These are phyloP conservation scores for Tuber melanosporum DNA, from an alignment of 495 filamentous ascomycete genomes.

Conservation along the genomic window DNA sequence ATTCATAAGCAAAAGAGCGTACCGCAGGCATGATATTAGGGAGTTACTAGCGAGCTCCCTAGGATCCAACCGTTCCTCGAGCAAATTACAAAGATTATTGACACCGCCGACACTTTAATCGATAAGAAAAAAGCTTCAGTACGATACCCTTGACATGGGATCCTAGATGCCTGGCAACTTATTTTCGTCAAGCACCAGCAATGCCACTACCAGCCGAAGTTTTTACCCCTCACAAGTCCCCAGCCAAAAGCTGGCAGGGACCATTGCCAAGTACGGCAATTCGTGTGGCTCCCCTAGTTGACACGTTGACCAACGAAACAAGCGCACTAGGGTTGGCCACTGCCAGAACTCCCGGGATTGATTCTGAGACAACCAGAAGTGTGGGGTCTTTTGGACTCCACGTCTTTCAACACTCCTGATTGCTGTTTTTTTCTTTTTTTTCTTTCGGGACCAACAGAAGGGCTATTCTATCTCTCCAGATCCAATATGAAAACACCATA, in stretches of 20 bases:
- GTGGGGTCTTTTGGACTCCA: conserved; percentile 31
- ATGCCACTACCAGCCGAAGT: neutral
- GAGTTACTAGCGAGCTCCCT: neutral
- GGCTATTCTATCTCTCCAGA: conserved; percentile 5
- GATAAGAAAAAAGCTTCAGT: neutral
- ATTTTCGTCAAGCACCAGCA: neutral
- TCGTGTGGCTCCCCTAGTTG: conserved; percentile 24
- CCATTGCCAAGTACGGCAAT: conserved; percentile 13
- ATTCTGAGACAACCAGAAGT: conserved; percentile 19
- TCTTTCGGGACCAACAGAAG: conserved; percentile 17
- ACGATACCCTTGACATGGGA: neutral
- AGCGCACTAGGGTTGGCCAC: conserved; percentile 21
- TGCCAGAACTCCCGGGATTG: neutral
- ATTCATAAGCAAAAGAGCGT: neutral
- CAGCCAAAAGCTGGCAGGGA: conserved; percentile 2
- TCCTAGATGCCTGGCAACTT: neutral
- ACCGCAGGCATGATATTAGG: neutral
- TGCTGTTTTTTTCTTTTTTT: conserved; percentile 16
- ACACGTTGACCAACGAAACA: conserved; percentile 33
- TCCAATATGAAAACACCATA: conserved; percentile 1
- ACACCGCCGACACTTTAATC: neutral
- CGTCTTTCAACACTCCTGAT: conserved; percentile 22
- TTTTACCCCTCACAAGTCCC: neutral
- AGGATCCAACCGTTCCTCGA: neutral
- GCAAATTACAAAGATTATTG: neutral